Percentiles rank a stretch among this genome's conserved stretches.
phyloP scores from a whole-genome alignment of 768 basidiomycete genomes.

The Paxillus involutus region DNA sequence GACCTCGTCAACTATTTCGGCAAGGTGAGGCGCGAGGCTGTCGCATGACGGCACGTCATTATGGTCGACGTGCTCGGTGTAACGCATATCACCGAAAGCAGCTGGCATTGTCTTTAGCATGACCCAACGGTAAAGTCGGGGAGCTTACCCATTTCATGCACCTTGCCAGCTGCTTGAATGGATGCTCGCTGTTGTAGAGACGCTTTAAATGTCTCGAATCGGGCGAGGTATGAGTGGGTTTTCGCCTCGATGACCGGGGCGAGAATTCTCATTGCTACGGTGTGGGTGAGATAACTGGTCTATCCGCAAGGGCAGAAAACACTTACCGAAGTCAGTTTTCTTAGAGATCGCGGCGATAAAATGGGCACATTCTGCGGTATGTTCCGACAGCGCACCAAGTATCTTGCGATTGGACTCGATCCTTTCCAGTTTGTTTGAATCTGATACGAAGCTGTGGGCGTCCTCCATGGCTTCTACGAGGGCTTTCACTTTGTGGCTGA shows the following conservation, averaged over 20 bases:
- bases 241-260: background rate
- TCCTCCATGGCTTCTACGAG: background rate
- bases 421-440: background rate
- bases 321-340: too few species aligned
- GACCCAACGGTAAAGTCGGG: background rate
- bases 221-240: background rate
- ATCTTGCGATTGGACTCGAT: background rate
- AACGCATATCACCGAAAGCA: background rate
- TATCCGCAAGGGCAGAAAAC: too few species aligned
- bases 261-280: background rate
- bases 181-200: background rate
- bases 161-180: background rate
- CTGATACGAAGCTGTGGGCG: background rate
- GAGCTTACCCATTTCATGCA: background rate
- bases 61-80: background rate
- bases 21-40: slow-evolving; percentile 1
- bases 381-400: slow-evolving; percentile 8
- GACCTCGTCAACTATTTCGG: slow-evolving; percentile 13
- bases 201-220: background rate
- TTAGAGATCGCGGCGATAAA: slow-evolving; percentile 19
- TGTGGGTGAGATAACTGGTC: too few species aligned
- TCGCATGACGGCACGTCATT: background rate
- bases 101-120: background rate
- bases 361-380: slow-evolving; percentile 26
- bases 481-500: background rate